phyloP scores from a whole-genome alignment of 495 filamentous ascomycete genomes.

The Hypoxylon intermedium region DNA sequence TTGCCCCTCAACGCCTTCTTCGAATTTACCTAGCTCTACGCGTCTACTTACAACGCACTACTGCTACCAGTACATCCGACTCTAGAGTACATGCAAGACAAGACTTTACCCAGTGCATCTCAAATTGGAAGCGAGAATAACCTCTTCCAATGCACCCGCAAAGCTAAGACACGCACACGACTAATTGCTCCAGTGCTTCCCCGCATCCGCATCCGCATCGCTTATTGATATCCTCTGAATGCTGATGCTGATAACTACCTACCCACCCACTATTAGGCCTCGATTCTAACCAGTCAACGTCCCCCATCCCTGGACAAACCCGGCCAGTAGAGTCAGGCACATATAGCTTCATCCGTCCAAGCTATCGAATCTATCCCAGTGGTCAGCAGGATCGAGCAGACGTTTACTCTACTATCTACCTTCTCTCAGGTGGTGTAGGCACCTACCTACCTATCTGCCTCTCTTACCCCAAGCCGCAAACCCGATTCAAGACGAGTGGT shows the following conservation, averaged over 20 bases:
- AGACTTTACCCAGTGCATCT: slow-evolving; percentile 12
- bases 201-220: slow-evolving; percentile 12
- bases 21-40: neutral
- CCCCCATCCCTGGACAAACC: neutral
- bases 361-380: neutral
- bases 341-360: neutral
- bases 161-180: slow-evolving; percentile 17
- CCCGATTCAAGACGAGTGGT: too few relatives aligned
- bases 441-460: too few relatives aligned
- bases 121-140: slow-evolving; percentile 2
- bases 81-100: slow-evolving; percentile 2
- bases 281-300: neutral
- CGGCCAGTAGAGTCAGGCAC: neutral
- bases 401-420: too few relatives aligned
- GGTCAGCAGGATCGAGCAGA: too few relatives aligned
- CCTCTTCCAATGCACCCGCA: slow-evolving; percentile 8
- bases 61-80: too few relatives aligned
- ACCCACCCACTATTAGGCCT: slow-evolving; percentile 1
- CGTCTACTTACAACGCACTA: neutral
- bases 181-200: slow-evolving; percentile 23
- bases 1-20: too few relatives aligned
- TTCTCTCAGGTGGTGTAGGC: too few relatives aligned
- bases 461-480: too few relatives aligned
- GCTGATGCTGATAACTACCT: too few relatives aligned
- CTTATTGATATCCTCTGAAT: neutral